Conservation (phyloP, 2,329 filamentous ascomycete species). For the Phaeoacremonium minimum region DNA sequence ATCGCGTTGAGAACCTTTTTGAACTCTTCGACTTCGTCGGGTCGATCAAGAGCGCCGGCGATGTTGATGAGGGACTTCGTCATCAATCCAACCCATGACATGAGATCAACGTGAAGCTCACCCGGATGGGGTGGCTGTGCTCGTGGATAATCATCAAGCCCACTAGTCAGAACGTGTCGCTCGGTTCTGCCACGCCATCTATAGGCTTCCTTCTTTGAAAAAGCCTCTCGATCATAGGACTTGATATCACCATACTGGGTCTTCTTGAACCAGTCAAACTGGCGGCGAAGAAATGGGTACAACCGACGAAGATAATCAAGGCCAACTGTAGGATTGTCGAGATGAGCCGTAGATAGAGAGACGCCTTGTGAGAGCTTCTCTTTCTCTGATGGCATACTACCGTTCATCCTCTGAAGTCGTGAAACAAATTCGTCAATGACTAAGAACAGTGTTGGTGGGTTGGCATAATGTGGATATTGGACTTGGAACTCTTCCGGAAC, state of each 20-base stretch:
- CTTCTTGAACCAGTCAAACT: conserved; percentile 92
- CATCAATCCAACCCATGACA: conserved; percentile 98
- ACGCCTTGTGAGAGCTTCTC: conserved; percentile 38
- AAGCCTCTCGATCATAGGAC: conserved; percentile 84
- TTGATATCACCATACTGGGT: conserved; percentile 89
- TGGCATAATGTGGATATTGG: conserved; percentile 96
- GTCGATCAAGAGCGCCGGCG: conserved; percentile 67
- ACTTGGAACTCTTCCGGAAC: conserved; percentile 90
- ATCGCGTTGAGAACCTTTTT: conserved; percentile 71
- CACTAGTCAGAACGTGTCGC: conserved; percentile 84
- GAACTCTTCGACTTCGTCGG: conserved; percentile 73
- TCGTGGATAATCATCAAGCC: conserved; percentile 93
- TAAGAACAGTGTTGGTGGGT: conserved; percentile 91
- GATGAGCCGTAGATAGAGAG: conserved; percentile 56
- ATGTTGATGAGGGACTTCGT: conserved; percentile 79
- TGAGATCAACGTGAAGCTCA: conserved; percentile 90
- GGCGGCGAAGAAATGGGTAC: conserved; percentile 82
- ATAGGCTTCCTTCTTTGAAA: conserved; percentile 87
- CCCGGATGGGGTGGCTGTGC: conserved; percentile 90
- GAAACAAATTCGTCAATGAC: conserved; percentile 81
- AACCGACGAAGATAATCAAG: conserved; percentile 69
- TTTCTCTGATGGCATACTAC: conserved; percentile 34
- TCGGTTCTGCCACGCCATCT: conserved; percentile 89
- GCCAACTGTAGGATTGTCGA: conserved; percentile 64
- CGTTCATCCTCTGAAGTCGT: conserved; percentile 59